Base-by-base conservation (phyloP, 1,284 basidiomycete species). In the Ganoderma boninense region DNA sequence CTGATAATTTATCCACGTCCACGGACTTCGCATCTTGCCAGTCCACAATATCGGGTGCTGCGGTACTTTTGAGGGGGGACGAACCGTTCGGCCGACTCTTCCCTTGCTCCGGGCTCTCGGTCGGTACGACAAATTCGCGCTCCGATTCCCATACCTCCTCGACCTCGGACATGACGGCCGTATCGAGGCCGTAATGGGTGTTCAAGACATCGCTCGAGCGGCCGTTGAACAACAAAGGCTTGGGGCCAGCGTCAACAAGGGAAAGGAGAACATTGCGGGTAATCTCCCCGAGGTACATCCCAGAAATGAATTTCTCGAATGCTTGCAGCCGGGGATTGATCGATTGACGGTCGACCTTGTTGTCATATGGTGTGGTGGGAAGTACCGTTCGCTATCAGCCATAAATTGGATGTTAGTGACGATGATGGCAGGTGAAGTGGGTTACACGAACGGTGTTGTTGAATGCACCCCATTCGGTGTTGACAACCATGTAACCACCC, bases 251-350 rank as follows among this genome's bases (percentile, higher is more conserved):
- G 79, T 99, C 97, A 77, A 99, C 87, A 71, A 99, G 86, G 70
- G 95, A 89, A 40, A 97, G 85, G 62, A 99, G 86, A 72, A 98
- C 86, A 77, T 95, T 94, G 63, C 97, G 92, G 26, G 93, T 89
- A 74, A 99, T 90, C 83, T 99, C 97, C 69, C 97, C 97, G 52
- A 99, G 90, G 82, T 99, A 99, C 97, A 99, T 99, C 71, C 98
- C 98, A 2, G 96, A 98, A 75, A 99, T 95, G 85, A 98, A 96
- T 85, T 99, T 99, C 82, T 99, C 98, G 79, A 97, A 99, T 2
- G 94, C 93, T 81, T 99, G 97, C 79, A 92, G 95, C 66, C 92
- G 88, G 65, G 97, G 96, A 78, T 99, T 98, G 82, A 99, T 98
- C 64, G 94, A 96, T 78, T 94, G 90, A 67, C 98, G 91, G 81